Evolutionary conservation across 768 basidiomycete species (phyloP), one percentile per base, ranked within the genome.

Genomic region (Boletus rufocinnamomeus): DNA sequence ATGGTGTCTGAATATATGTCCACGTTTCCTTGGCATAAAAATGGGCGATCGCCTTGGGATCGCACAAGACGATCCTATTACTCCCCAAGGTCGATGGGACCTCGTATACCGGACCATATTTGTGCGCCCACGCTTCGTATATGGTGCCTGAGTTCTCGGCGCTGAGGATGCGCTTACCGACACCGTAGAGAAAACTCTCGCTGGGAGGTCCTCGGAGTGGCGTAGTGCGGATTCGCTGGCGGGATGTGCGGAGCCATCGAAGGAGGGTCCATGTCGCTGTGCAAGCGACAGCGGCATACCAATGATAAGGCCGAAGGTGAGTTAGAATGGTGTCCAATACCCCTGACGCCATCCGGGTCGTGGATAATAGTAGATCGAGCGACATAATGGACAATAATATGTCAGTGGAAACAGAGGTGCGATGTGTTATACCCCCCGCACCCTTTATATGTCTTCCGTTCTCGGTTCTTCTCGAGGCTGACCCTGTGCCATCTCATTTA

Each of bases 1-100:
- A 61, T 3, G 67, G 70, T 0, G 75, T 76, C 37, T 78, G 79
- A 1, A 77, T 66, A 60, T 86, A 86, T 0, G 72, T 74, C 16
- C 67, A 56, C 2, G 56, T 50, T 10, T 67, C 63, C 3, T 62
- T 62, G n/a, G 56, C 30, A 30, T 60, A 48, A 4, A 53, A 58
- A 37, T 67, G 63, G 10, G 66, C 44, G 21, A 67, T 64, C 4
- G 66, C 62, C 54, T 79, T 83, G 4, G 78, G 78, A 60, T 83
- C 83, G 45, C 74, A 72, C 19, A 70, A 37, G 7, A 70, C 17
- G 25, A 70, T 50, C 38, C 25, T 50, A 11, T 44, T 46, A 4
- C 19, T 30, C 2, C 69, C 62, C 13, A 70, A 13, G 2, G 59
- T 47, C 14, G 58, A 58, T 9, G 69, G 67, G 10, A 62, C 41